Evolutionary conservation across 2,329 filamentous ascomycete species (phyloP).

Genomic region (Macrophomina phaseolina): DNA sequence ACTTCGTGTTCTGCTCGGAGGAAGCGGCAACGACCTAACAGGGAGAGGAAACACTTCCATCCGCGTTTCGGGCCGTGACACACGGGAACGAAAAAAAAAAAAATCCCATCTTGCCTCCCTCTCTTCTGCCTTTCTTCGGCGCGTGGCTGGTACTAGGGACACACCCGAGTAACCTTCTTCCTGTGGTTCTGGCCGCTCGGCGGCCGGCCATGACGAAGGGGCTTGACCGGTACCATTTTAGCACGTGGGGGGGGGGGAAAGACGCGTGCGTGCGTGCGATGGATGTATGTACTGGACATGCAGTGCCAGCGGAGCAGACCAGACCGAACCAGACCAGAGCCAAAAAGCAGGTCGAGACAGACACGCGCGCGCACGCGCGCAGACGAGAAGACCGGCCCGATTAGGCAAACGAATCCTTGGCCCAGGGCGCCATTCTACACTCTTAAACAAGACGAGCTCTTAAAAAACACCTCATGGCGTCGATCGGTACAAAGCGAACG

Average conservation of each 20-base stretch:
- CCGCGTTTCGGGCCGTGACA: background rate
- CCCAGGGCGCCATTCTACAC: background rate
- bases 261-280: no score
- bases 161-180: background rate
- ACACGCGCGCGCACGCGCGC: background rate
- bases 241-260: no score
- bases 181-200: background rate
- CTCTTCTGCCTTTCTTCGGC: conserved; percentile 10
- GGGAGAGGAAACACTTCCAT: no score
- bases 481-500: background rate
- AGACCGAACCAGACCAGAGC: background rate
- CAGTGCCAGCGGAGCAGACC: no score
- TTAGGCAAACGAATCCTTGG: conserved; percentile 5
- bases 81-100: background rate
- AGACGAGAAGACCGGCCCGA: conserved; percentile 4
- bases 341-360: background rate
- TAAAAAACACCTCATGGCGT: background rate
- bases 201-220: no score
- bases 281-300: no score
- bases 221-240: no score
- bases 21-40: no score
- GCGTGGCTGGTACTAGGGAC: background rate
- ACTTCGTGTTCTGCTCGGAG: background rate
- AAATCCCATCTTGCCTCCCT: no score
- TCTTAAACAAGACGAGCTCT: background rate